Evolutionary conservation across 768 basidiomycete genomes (phyloP).

Genomic region (Xerocomus spinulosus): DNA sequence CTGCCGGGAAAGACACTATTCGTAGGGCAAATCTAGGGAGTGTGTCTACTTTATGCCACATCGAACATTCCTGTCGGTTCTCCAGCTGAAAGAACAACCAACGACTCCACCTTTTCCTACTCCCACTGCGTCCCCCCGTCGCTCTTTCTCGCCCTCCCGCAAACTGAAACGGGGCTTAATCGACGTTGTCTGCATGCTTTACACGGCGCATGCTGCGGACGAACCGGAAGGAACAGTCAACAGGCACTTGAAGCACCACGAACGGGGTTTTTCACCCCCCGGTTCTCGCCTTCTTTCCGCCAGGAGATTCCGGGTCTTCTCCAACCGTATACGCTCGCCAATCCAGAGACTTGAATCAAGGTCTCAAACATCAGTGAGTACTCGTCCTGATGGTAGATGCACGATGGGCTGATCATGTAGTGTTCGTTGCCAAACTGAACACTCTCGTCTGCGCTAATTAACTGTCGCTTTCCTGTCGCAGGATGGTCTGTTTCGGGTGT

Average conservation of each 20-base stretch:
- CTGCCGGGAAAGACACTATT: too few relatives aligned
- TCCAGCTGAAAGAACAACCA: background rate
- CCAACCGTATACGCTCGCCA: slow-evolving; percentile 72
- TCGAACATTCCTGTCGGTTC: background rate
- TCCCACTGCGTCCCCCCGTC: background rate
- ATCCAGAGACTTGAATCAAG: slow-evolving; percentile 43
- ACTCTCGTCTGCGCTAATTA: too few relatives aligned
- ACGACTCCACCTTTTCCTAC: background rate
- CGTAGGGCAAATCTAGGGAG: too few relatives aligned
- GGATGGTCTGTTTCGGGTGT: too few relatives aligned
- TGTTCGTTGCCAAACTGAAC: too few relatives aligned
- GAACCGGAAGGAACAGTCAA: slow-evolving; percentile 43
- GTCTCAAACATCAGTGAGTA: slow-evolving; percentile 44
- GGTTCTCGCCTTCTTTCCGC: too few relatives aligned
- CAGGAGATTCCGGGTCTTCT: slow-evolving; percentile 50
- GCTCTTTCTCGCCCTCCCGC: slow-evolving; percentile 35
- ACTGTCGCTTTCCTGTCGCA: too few relatives aligned
- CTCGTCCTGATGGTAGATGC: background rate
- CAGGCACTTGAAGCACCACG: too few relatives aligned
- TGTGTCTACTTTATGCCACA: background rate
- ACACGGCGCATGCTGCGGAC: slow-evolving; percentile 49
- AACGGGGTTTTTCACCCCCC: too few relatives aligned
- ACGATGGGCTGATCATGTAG: background rate
- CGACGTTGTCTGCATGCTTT: slow-evolving; percentile 41
- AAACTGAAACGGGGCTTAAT: slow-evolving; percentile 51